phyloP scores from a whole-genome alignment of 495 filamentous ascomycete species.

The Polyplosphaeria fusca region DNA sequence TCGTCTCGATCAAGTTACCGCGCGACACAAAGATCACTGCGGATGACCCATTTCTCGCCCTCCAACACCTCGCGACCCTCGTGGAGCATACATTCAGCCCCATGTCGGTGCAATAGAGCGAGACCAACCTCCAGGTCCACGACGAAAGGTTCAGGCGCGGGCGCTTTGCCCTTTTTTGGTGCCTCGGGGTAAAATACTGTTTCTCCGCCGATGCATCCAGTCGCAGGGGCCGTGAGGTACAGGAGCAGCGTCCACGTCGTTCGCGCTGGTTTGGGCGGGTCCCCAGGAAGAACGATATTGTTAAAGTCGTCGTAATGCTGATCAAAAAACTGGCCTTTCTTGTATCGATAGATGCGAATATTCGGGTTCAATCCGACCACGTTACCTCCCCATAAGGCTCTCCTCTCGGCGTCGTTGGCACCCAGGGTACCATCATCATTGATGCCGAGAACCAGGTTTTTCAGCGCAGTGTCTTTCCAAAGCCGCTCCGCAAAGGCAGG shows the following conservation, averaged over 20 bases:
- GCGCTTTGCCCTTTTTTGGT: slow-evolving; percentile 48
- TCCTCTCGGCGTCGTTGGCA: slow-evolving; percentile 36
- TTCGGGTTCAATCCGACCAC: slow-evolving; percentile 84
- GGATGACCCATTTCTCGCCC: slow-evolving; percentile 91
- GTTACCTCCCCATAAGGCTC: slow-evolving; percentile 71
- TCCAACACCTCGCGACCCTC: slow-evolving; percentile 74
- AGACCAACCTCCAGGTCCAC: slow-evolving; percentile 76
- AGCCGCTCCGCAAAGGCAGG: slow-evolving; percentile 66
- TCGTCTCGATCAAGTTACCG: too few species aligned
- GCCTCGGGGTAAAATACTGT: slow-evolving; percentile 84
- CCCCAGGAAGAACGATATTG: slow-evolving; percentile 54
- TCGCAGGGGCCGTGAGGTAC: slow-evolving; percentile 69
- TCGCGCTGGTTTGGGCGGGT: slow-evolving; percentile 54
- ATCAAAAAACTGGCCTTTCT: slow-evolving; percentile 81
- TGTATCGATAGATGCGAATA: slow-evolving; percentile 89
- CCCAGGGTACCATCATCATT: slow-evolving; percentile 29
- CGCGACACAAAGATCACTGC: slow-evolving; percentile 79
- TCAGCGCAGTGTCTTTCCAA: slow-evolving; percentile 46
- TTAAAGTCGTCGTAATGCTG: slow-evolving; percentile 87
- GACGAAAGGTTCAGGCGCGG: slow-evolving; percentile 48
- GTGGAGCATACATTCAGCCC: slow-evolving; percentile 83
- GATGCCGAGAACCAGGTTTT: slow-evolving; percentile 37
- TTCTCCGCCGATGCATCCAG: slow-evolving; percentile 75
- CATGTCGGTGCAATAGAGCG: slow-evolving; percentile 84
- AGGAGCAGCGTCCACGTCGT: slow-evolving; percentile 93